Conservation (phyloP, 495 filamentous ascomycete species). For the Pseudomonodictys pantanalensis region DNA sequence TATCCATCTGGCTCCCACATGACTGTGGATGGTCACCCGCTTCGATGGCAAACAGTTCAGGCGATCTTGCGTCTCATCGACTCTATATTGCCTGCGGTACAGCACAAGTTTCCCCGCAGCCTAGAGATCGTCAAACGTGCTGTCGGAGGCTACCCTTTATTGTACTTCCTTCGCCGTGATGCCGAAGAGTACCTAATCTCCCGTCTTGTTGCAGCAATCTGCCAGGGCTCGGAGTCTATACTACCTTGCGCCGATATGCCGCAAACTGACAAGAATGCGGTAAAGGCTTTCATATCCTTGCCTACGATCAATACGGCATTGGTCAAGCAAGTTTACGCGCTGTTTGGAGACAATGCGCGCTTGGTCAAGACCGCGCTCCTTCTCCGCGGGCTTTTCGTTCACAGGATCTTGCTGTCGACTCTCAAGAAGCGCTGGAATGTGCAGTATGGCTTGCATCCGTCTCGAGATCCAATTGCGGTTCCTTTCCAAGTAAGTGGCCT, state of each 20-base stretch:
- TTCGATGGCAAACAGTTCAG: slow-evolving; percentile 48
- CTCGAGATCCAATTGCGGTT: slow-evolving; percentile 48
- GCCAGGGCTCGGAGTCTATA: slow-evolving; percentile 32
- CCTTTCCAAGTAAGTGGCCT: slow-evolving; percentile 34
- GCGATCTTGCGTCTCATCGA: slow-evolving; percentile 45
- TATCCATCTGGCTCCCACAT: slow-evolving; percentile 51
- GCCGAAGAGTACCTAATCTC: slow-evolving; percentile 41
- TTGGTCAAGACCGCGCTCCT: slow-evolving; percentile 41
- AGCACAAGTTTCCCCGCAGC: slow-evolving; percentile 41
- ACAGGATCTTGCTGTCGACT: slow-evolving; percentile 43
- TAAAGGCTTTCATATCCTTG: slow-evolving; percentile 40
- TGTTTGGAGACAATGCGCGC: slow-evolving; percentile 39
- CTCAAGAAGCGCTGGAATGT: slow-evolving; percentile 49
- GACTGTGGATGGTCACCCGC: slow-evolving; percentile 50
- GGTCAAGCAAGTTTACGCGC: slow-evolving; percentile 23
- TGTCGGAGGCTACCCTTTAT: slow-evolving; percentile 42
- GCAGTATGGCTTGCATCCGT: slow-evolving; percentile 45
- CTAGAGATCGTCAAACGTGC: slow-evolving; percentile 45
- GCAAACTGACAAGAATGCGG: slow-evolving; percentile 21
- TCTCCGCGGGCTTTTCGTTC: slow-evolving; percentile 44
- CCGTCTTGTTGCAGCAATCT: slow-evolving; percentile 38
- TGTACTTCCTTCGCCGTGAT: slow-evolving; percentile 44
- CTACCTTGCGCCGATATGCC: slow-evolving; percentile 30
- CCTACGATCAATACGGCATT: slow-evolving; percentile 19
- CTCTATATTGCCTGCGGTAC: slow-evolving; percentile 37